Evolutionary conservation across 495 filamentous ascomycete genomes (phyloP).

Genomic region (Corynascus novoguineensis): DNA sequence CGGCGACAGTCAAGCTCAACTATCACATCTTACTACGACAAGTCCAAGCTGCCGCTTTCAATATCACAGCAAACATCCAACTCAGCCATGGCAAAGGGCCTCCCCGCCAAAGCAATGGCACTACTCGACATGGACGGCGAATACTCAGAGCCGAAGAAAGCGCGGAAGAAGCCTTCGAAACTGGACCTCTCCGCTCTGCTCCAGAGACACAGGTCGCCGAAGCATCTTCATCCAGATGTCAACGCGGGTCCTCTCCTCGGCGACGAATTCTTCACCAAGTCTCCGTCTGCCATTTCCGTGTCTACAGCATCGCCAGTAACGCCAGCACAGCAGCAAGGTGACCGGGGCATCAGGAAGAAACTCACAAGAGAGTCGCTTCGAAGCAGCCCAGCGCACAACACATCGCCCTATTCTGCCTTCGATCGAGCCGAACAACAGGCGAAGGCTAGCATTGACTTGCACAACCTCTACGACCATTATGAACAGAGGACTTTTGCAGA

Average conservation of each 20-base stretch:
- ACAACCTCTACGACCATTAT: constrained; percentile 49
- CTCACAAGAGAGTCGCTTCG: constrained; percentile 33
- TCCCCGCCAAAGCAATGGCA: constrained; percentile 40
- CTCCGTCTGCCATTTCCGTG: constrained; percentile 39
- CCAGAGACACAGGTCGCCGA: constrained; percentile 14
- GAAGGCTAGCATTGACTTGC: constrained; percentile 30
- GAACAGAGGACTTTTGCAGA: constrained; percentile 45
- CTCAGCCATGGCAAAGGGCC: constrained; percentile 50
- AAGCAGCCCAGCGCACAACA: constrained; percentile 13
- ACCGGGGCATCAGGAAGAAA: constrained; percentile 25
- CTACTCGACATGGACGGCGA: constrained; percentile 40
- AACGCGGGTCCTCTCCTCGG: constrained; percentile 21
- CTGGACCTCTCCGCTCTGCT: constrained; percentile 43
- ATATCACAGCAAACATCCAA: constrained; percentile 53
- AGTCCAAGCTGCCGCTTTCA: constrained; percentile 44
- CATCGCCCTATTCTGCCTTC: not conserved
- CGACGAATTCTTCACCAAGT: constrained; percentile 30
- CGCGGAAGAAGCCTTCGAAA: constrained; percentile 43
- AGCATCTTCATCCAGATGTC: constrained; percentile 19
- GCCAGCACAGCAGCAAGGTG: constrained; percentile 24
- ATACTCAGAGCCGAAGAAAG: constrained; percentile 21
- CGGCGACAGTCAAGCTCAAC: constrained; percentile 48
- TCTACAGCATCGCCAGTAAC: constrained; percentile 27
- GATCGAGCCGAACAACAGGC: constrained; percentile 14
- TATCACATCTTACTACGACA: constrained; percentile 48